Percentiles rank a stretch among this genome's conserved stretches.
Conservation (phyloP, 1,284 basidiomycete species). For the Ganoderma resinaceum region DNA sequence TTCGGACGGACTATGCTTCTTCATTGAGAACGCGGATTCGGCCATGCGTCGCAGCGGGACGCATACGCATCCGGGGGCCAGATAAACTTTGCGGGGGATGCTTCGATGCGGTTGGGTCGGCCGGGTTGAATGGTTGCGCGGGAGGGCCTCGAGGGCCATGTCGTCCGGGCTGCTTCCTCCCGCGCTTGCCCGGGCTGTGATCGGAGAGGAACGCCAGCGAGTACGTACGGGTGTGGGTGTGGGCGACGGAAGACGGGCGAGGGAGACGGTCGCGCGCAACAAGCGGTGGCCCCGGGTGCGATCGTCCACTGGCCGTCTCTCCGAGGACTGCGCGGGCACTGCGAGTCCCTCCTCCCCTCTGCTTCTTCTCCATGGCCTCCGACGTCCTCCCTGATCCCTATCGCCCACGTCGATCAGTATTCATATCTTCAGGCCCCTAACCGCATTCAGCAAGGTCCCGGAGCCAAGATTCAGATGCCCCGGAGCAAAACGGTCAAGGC, state of each 20-base stretch:
- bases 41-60: neutral
- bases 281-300: neutral
- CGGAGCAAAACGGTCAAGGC: neutral
- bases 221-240: neutral
- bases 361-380: neutral
- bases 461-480: neutral
- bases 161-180: neutral
- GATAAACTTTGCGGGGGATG: neutral
- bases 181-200: neutral
- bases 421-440: neutral
- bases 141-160: neutral
- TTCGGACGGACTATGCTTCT: slow-evolving; percentile 1
- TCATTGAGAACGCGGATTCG: neutral
- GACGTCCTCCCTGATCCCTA: slow-evolving; percentile 1
- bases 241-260: neutral
- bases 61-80: neutral
- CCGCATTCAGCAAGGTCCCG: neutral
- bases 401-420: neutral
- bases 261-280: neutral
- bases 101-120: neutral
- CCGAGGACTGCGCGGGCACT: slow-evolving; percentile 1
- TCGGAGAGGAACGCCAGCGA: neutral
- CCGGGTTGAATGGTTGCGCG: slow-evolving; percentile 3
- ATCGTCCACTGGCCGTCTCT: neutral
- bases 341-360: neutral